Evolutionary conservation across 2,329 filamentous ascomycete species (phyloP).

Genomic region (Didymella pomorum): DNA sequence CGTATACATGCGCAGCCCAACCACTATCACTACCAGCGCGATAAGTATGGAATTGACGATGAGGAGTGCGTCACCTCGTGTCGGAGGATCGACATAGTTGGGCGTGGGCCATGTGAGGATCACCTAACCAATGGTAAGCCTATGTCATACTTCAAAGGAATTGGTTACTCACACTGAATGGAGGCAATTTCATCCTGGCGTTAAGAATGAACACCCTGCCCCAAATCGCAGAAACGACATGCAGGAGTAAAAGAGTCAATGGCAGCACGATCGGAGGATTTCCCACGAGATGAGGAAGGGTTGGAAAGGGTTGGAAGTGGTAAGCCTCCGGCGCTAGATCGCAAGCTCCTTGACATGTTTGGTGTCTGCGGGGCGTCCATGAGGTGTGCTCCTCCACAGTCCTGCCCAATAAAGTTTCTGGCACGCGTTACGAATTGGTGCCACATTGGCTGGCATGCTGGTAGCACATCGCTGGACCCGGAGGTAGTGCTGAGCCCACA

Average conservation of each 20-base stretch:
- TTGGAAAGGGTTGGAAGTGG: not conserved
- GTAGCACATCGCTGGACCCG: slow-evolving; percentile 15
- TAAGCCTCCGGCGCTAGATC: slow-evolving; percentile 21
- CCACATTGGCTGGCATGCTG: slow-evolving; percentile 19
- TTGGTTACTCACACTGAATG: slow-evolving; percentile 34
- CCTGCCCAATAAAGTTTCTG: slow-evolving; percentile 13
- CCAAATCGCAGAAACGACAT: slow-evolving; percentile 8
- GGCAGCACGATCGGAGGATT: slow-evolving; percentile 5
- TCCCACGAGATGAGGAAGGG: slow-evolving; percentile 7
- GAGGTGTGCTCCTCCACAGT: slow-evolving; percentile 2
- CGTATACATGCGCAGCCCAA: slow-evolving; percentile 52
- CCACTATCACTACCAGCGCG: slow-evolving; percentile 46
- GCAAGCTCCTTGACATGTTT: slow-evolving; percentile 15
- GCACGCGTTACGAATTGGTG: slow-evolving; percentile 14
- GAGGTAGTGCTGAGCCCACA: slow-evolving; percentile 11
- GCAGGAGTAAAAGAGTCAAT: slow-evolving; percentile 16
- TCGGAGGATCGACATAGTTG: slow-evolving; percentile 52
- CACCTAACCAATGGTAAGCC: slow-evolving; percentile 22
- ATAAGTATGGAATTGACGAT: slow-evolving; percentile 53
- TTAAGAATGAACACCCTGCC: slow-evolving; percentile 15
- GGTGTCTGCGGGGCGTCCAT: slow-evolving; percentile 16
- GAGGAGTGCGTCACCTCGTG: slow-evolving; percentile 51
- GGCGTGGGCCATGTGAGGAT: slow-evolving; percentile 50
- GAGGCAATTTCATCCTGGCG: slow-evolving; percentile 40
- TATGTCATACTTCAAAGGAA: not conserved